These are phyloP conservation scores for Vigna nakashimae DNA, from an alignment of 306 rosid species.

Conservation along the genomic window DNA sequence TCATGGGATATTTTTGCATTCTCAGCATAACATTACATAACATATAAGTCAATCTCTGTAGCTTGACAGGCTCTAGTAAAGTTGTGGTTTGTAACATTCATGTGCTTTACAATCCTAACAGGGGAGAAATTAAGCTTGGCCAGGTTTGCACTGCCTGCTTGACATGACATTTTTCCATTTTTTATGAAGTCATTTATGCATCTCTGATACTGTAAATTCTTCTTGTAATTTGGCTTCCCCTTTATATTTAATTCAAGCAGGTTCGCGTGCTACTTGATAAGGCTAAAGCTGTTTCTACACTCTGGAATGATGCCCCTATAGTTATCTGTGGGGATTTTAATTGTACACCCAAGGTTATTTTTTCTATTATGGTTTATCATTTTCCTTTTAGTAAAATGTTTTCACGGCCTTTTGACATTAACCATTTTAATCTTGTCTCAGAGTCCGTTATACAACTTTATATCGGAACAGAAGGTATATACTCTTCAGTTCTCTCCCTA, in stretches of 20 bases:
- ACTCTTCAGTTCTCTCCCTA: slow-evolving; percentile 31
- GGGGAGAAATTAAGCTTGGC: slow-evolving; percentile 98
- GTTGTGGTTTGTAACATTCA: slow-evolving; percentile 89
- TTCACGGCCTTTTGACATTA: slow-evolving; percentile 33
- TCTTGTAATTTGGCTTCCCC: slow-evolving; percentile 38
- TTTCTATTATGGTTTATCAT: slow-evolving; percentile 39
- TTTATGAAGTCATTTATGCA: not conserved
- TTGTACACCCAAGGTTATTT: slow-evolving; percentile 88
- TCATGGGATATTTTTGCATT: slow-evolving; percentile 26
- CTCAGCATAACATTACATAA: slow-evolving; percentile 39
- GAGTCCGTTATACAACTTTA: slow-evolving; percentile 93
- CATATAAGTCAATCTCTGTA: slow-evolving; percentile 53
- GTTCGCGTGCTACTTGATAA: slow-evolving; percentile 79
- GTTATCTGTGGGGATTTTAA: slow-evolving; percentile 96
- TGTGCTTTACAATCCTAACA: slow-evolving; percentile 86
- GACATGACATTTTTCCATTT: slow-evolving; percentile 9
- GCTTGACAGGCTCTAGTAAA: slow-evolving; percentile 63
- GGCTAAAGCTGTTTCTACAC: slow-evolving; percentile 78
- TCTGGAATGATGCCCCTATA: slow-evolving; percentile 87
- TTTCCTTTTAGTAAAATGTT: slow-evolving; percentile 11
- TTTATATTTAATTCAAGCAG: slow-evolving; percentile 58
- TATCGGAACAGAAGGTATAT: slow-evolving; percentile 81
- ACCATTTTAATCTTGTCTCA: slow-evolving; percentile 48
- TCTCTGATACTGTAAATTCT: slow-evolving; percentile 28
- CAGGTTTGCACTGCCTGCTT: slow-evolving; percentile 66